Evolutionary conservation across 1,284 basidiomycete species (phyloP).

Genomic region (Apiotrichum gamsii): DNA sequence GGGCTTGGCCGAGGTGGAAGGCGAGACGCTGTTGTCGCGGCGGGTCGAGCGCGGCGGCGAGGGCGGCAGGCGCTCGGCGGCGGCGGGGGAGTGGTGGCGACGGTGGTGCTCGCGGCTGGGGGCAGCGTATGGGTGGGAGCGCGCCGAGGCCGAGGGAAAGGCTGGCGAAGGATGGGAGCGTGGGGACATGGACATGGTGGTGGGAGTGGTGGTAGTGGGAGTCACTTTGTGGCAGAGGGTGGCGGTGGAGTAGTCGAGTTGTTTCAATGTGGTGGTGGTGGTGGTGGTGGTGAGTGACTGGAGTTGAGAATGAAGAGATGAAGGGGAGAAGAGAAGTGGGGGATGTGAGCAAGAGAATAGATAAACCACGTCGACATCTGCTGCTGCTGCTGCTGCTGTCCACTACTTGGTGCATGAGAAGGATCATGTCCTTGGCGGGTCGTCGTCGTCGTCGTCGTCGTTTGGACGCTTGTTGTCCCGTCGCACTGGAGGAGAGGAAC

Average conservation of each 20-base stretch:
- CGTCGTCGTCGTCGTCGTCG: too few species aligned
- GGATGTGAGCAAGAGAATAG: too few species aligned
- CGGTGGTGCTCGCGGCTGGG: not conserved
- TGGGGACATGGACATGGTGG: slow-evolving; percentile 6
- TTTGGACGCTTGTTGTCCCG: too few species aligned
- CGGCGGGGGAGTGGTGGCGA: slow-evolving; percentile 1
- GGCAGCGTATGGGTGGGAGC: slow-evolving; percentile 14
- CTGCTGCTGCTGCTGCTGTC: too few species aligned
- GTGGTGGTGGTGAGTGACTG: too few species aligned
- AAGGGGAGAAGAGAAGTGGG: too few species aligned
- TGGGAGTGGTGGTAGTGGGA: not conserved
- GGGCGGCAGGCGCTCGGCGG: slow-evolving; percentile 26
- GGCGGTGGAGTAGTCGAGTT: not conserved
- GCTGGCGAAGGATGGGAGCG: slow-evolving; percentile 10
- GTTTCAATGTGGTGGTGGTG: not conserved
- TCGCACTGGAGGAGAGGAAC: too few species aligned
- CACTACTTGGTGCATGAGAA: too few species aligned
- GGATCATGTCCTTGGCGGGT: too few species aligned
- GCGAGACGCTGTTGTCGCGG: slow-evolving; percentile 30
- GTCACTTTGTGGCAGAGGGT: not conserved
- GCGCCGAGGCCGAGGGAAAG: slow-evolving; percentile 1
- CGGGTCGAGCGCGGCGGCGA: slow-evolving; percentile 38
- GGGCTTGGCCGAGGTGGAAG: slow-evolving; percentile 27
- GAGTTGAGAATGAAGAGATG: too few species aligned
- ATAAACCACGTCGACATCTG: too few species aligned